Evolutionary conservation across 345 rosid genomes (phyloP).

Genomic region (Raphanus raphanistrum): DNA sequence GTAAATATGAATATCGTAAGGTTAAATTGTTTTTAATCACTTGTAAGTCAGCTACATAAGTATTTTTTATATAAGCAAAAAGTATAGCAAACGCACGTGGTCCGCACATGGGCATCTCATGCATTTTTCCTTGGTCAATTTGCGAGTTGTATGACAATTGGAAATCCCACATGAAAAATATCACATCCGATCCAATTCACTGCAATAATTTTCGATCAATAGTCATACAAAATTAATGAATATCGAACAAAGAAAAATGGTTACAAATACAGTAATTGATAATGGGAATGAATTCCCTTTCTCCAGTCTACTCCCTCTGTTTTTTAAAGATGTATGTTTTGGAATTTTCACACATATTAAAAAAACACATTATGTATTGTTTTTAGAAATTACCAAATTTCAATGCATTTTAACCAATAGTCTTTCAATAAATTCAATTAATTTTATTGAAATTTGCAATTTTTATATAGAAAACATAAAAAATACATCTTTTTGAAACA

Average conservation of each 20-base stretch:
- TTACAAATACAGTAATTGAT: not conserved
- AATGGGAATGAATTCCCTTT: not conserved
- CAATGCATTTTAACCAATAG: too few relatives aligned
- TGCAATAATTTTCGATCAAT: not conserved
- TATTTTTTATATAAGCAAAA: slow-evolving; percentile 10
- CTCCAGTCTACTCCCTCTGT: too few relatives aligned
- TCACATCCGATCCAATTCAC: slow-evolving; percentile 13
- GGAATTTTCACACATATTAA: too few relatives aligned
- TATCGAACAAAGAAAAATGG: not conserved
- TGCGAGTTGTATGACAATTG: slow-evolving; percentile 15
- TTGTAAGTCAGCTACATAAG: not conserved
- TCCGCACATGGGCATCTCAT: slow-evolving; percentile 38
- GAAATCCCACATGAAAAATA: slow-evolving; percentile 21
- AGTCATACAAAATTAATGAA: not conserved
- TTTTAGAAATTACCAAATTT: too few relatives aligned
- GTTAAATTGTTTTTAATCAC: not conserved
- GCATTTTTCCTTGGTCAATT: slow-evolving; percentile 34
- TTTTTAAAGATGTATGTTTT: too few relatives aligned
- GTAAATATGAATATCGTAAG: not conserved
- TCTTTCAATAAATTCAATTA: too few relatives aligned
- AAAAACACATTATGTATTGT: too few relatives aligned
- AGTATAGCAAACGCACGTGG: slow-evolving; percentile 32
- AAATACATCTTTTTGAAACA: too few relatives aligned
- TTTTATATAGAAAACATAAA: too few relatives aligned
- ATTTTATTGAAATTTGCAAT: too few relatives aligned